These are phyloP conservation scores for Penstemon newberryi DNA, from an alignment of 257 asterid genomes.

Conservation along the genomic window DNA sequence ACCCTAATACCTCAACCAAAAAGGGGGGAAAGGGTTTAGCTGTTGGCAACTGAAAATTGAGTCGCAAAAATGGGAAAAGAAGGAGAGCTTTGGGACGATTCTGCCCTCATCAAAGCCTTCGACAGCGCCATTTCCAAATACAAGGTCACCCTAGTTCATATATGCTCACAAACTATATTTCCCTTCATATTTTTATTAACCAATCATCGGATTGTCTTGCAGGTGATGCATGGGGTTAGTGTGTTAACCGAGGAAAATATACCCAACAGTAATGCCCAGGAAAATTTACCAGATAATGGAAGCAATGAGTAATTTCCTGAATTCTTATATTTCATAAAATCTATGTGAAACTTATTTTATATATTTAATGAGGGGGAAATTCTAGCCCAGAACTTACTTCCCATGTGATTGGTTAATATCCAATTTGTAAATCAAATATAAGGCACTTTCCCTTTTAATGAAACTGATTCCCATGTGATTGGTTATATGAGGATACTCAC, in stretches of 20 bases:
- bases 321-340: not conserved
- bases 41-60: too few species aligned
- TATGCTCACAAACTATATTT: not conserved
- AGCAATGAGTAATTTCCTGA: constrained; percentile 27
- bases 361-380: too few species aligned
- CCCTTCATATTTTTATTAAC: too few species aligned
- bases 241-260: constrained; percentile 27
- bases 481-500: too few species aligned
- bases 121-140: constrained; percentile 55
- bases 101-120: constrained; percentile 69
- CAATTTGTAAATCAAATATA: too few species aligned
- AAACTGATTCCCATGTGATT: too few species aligned
- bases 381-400: too few species aligned
- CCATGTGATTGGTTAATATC: too few species aligned
- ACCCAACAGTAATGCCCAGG: constrained; percentile 23
- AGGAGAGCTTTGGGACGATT: constrained; percentile 77
- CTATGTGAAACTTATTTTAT: not conserved
- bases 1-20: too few species aligned
- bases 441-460: too few species aligned
- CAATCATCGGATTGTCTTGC: constrained; percentile 21
- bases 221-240: constrained; percentile 53
- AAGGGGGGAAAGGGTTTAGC: too few species aligned
- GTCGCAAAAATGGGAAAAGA: constrained; percentile 42
- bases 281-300: constrained; percentile 26
- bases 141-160: constrained; percentile 41